Evolutionary conservation across 805 yeast species (phyloP), one percentile per base, ranked within the genome.

Genomic region (Lipomyces spencermartinsiae): DNA sequence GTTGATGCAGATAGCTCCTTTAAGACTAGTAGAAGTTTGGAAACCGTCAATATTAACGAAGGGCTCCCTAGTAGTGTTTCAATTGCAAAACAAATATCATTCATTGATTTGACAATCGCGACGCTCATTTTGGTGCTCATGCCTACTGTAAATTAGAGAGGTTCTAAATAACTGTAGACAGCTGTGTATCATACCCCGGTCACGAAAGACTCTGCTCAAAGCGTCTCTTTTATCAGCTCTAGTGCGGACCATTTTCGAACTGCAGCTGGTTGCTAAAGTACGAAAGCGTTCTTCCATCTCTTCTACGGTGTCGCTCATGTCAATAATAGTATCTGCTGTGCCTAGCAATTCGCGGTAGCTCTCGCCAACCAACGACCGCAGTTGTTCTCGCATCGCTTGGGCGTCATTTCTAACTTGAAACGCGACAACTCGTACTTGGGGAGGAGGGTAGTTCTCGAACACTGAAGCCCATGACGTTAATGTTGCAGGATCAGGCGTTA

Each of bases 341-440:
- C 68, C 65, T 14, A 69, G 62, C 56, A 69, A 33, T 7, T 69
- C 72, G 34, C 71, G 70, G 57, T 69, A 69, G 53, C 72, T 69
- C 51, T 67, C 66, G 34, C 72, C 72, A n/a, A 69, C 72, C 39
- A 69, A 65, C 34, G 67, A 53, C 16, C 72, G 65, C 54, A 69
- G 58, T 37, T 69, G 67, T 53, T 69, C 70, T 6, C 67, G 61
- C 60, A 62, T 62, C n/a, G 67, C 62, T 53, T 61, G 60, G n/a
- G 70, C 70, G 34, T 69, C 72, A 33, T 58, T 49, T 22, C 69
- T 54, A 9, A 69, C 54, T 37, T 67, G 70, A 25, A 61, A 59
- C 29, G 68, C 70, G 22, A 69, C 65, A 5, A 64, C 72, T 53
- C 72, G 67, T 33, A 67, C 65, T 51, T 69, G 72, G 9, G 66